Percentiles rank a stretch among this genome's conserved stretches.
These are phyloP conservation scores for Stachybotrys echinatus DNA, from an alignment of 2,329 filamentous ascomycete genomes.

Conservation along the genomic window DNA sequence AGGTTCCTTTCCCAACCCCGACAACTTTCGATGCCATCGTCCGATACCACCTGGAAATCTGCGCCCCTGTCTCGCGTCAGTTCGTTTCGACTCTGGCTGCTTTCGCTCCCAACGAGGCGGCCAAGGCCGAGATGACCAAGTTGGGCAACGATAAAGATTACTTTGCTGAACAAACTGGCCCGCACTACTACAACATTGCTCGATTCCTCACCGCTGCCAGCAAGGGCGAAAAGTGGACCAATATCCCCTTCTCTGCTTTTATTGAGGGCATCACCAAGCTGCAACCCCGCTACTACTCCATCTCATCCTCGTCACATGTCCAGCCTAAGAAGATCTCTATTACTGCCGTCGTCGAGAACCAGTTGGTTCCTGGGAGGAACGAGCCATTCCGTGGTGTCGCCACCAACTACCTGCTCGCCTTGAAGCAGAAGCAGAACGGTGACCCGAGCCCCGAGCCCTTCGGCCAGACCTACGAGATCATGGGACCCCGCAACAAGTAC, in stretches of 20 bases:
- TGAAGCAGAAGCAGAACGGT: slow-evolving; percentile 95
- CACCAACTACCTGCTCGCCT: slow-evolving; percentile 90
- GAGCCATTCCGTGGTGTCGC: slow-evolving; percentile 88
- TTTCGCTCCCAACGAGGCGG: slow-evolving; percentile 79
- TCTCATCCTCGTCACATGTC: slow-evolving; percentile 91
- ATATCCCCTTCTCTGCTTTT: slow-evolving; percentile 87
- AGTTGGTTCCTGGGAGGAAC: slow-evolving; percentile 65
- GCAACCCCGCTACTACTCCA: slow-evolving; percentile 98
- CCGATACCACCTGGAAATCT: slow-evolving; percentile 96
- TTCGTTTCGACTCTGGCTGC: slow-evolving; percentile 82
- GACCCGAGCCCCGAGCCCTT: slow-evolving; percentile 77
- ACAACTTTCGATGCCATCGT: slow-evolving; percentile 92
- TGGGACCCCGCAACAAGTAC: slow-evolving; percentile 92
- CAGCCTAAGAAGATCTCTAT: slow-evolving; percentile 94
- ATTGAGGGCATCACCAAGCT: slow-evolving; percentile 93
- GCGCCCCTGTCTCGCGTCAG: slow-evolving; percentile 91
- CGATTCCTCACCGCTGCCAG: slow-evolving; percentile 72
- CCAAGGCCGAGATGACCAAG: slow-evolving; percentile 83
- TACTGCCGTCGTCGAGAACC: slow-evolving; percentile 88
- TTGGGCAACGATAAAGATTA: slow-evolving; percentile 92
- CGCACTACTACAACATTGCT: slow-evolving; percentile 83
- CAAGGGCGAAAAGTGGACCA: slow-evolving; percentile 71
- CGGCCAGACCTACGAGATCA: slow-evolving; percentile 80
- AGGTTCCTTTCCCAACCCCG: slow-evolving; percentile 94
- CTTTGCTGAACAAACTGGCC: slow-evolving; percentile 80